Conservation (phyloP, 1,284 basidiomycete genomes). For the Mycosarcoma mackinlayi region DNA sequence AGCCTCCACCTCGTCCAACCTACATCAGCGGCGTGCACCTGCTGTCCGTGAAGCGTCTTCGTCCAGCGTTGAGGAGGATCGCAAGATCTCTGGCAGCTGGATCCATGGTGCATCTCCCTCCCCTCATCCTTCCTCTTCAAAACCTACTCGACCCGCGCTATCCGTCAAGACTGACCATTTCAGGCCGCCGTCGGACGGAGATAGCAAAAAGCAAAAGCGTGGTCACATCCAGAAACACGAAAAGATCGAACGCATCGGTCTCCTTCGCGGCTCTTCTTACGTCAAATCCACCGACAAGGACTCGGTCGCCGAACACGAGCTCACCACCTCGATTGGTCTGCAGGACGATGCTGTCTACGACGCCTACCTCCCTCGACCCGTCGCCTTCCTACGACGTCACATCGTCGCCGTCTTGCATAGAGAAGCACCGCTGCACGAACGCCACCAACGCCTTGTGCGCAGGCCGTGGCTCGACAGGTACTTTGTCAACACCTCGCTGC, state of each 20-base stretch:
- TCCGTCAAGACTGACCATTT: slow-evolving; percentile 12
- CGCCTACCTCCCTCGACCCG: slow-evolving; percentile 45
- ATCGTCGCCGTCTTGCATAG: slow-evolving; percentile 41
- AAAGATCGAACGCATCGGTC: slow-evolving; percentile 45
- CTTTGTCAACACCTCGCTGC: slow-evolving; percentile 88
- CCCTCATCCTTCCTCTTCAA: background rate
- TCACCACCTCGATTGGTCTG: slow-evolving; percentile 55
- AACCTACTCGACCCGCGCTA: slow-evolving; percentile 4
- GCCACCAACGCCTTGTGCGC: slow-evolving; percentile 44
- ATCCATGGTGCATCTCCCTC: slow-evolving; percentile 1
- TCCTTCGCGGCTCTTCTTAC: slow-evolving; percentile 46
- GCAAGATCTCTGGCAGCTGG: slow-evolving; percentile 41
- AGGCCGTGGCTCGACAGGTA: slow-evolving; percentile 80
- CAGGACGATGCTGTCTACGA: slow-evolving; percentile 56
- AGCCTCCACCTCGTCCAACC: slow-evolving; percentile 4
- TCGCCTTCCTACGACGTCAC: slow-evolving; percentile 42
- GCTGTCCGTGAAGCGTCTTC: slow-evolving; percentile 33
- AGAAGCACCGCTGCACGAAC: slow-evolving; percentile 47
- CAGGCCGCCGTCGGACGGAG: background rate
- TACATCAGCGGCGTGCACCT: slow-evolving; percentile 29
- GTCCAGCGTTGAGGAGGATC: slow-evolving; percentile 46
- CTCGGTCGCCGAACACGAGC: slow-evolving; percentile 25
- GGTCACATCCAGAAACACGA: slow-evolving; percentile 44
- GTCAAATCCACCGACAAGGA: slow-evolving; percentile 35
- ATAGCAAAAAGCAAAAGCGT: slow-evolving; percentile 18